Percentiles rank a stretch among this genome's conserved stretches.
These are phyloP conservation scores for Metschnikowia shivogae DNA, from an alignment of 805 yeast species.

Conservation along the genomic window DNA sequence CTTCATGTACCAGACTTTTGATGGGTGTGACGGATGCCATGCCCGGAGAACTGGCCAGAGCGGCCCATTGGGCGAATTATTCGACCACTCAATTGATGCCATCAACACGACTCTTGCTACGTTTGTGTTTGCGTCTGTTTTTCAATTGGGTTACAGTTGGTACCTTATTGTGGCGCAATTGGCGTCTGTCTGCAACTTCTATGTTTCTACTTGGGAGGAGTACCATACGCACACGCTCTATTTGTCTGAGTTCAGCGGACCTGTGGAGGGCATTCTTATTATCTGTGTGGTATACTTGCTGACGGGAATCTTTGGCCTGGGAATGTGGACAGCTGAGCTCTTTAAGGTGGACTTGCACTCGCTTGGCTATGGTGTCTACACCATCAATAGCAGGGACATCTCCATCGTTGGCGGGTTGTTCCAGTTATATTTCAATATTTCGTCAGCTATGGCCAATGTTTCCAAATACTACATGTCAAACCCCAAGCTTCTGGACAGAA, in stretches of 20 bases:
- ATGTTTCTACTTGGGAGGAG: conserved; percentile 93
- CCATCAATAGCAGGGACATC: conserved; percentile 39
- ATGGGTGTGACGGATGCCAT: conserved; percentile 94
- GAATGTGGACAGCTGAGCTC: conserved; percentile 53
- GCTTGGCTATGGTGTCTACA: conserved; percentile 24
- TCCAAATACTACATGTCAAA: conserved; percentile 38
- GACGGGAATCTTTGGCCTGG: conserved; percentile 70
- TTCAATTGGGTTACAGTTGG: conserved; percentile 71
- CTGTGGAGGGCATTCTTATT: conserved; percentile 87
- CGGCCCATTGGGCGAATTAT: conserved; percentile 91
- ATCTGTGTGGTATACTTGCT: conserved; percentile 49
- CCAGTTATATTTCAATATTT: conserved; percentile 59
- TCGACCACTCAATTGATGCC: conserved; percentile 81
- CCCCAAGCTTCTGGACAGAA: conserved; percentile 17
- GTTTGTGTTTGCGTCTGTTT: conserved; percentile 68
- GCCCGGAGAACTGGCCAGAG: conserved; percentile 94
- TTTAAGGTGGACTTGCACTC: conserved; percentile 37
- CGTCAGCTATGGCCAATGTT: conserved; percentile 63
- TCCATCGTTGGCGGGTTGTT: conserved; percentile 50
- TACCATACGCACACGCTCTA: conserved; percentile 82
- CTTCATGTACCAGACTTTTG: conserved; percentile 90
- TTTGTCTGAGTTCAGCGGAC: conserved; percentile 80
- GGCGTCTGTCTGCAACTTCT: conserved; percentile 76
- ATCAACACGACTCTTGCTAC: conserved; percentile 77
- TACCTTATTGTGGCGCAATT: conserved; percentile 60